Percentiles rank a stretch among this genome's conserved stretches.
Conservation (phyloP, 2,329 filamentous ascomycete genomes). For the Zasmidium citrigriseum region DNA sequence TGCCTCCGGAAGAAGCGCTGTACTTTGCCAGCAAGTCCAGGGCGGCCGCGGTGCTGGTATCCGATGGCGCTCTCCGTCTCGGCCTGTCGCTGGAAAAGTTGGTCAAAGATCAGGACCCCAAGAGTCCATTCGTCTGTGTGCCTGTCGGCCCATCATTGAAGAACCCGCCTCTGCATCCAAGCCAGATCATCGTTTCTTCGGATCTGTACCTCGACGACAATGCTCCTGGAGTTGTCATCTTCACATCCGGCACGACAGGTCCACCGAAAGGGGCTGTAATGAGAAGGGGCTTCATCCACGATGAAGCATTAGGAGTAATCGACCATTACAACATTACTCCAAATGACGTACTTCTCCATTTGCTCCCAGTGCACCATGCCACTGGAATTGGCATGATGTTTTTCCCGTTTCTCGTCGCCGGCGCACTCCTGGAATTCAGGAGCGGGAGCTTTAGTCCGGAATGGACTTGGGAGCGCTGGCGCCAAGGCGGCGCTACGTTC, state of each 20-base stretch:
- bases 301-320: slow-evolving; percentile 40
- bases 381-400: slow-evolving; percentile 55
- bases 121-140: slow-evolving; percentile 37
- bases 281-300: slow-evolving; percentile 44
- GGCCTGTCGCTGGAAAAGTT: slow-evolving; percentile 33
- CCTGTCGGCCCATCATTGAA: slow-evolving; percentile 39
- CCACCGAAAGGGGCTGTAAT: slow-evolving; percentile 49
- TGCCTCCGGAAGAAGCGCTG: slow-evolving; percentile 47
- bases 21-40: slow-evolving; percentile 47
- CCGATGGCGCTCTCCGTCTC: slow-evolving; percentile 35
- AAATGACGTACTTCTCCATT: slow-evolving; percentile 50
- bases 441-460: slow-evolving; percentile 45
- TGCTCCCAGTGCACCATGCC: slow-evolving; percentile 54
- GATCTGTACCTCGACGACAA: slow-evolving; percentile 44
- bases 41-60: slow-evolving; percentile 41
- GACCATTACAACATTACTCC: slow-evolving; percentile 41
- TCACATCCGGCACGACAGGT: slow-evolving; percentile 51
- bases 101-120: slow-evolving; percentile 27
- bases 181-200: slow-evolving; percentile 43
- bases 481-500: slow-evolving; percentile 42
- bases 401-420: slow-evolving; percentile 48
- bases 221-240: slow-evolving; percentile 46
- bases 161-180: slow-evolving; percentile 31
- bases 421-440: slow-evolving; percentile 50
- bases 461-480: slow-evolving; percentile 51